Base-by-base conservation (phyloP, 2,329 filamentous ascomycete species). In the Didymella glomerata region DNA sequence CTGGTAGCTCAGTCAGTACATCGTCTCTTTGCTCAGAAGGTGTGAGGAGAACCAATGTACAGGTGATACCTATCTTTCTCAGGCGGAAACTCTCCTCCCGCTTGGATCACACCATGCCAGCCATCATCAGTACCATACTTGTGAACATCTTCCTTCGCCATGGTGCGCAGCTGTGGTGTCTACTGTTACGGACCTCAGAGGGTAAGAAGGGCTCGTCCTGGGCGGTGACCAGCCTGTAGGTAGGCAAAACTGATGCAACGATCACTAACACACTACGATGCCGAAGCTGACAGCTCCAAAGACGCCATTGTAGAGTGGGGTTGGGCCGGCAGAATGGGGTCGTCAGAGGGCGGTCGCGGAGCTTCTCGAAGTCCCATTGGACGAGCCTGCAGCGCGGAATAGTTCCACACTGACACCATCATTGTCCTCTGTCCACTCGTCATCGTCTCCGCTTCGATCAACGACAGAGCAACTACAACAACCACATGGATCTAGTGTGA, bases 21-120 rank as follows among this genome's bases (percentile, higher is more conserved):
- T 34, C 3, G 40, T 11, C 14, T 34, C 10, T 18, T 1, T 14
- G 18, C 3, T 11, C 10, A 2, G 18, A 22, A 18, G 14, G 6
- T 2, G 14, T 14, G 30, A 48, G 25, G 38, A 22, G 30, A 63
- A 79, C 79, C 83, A 40, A 86, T 82, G 65, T 85, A 85, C 2
- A 86, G 73, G 67, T 86, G 83, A 71, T 86, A 86, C 40, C 84
- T 79, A 46, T 78, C 79, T 36, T 77, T 79, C 62, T 84, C 82
- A 2, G 83, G 80, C 6, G 79, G 77, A 65, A 85, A 86, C 16
- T 80, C 74, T 14, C 80, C 78, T 16, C 78, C 75, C 25, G 76
- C 66, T 18, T 79, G 77, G 57, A 85, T 83, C 48, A 80, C 75
- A 53, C 82, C 83, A 63, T 86, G 83, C 80, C 84, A 86, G 10